Evolutionary conservation across 2,329 filamentous ascomycete species (phyloP), one percentile per base, ranked within the genome.

Genomic region (Setomelanomma holmii): DNA sequence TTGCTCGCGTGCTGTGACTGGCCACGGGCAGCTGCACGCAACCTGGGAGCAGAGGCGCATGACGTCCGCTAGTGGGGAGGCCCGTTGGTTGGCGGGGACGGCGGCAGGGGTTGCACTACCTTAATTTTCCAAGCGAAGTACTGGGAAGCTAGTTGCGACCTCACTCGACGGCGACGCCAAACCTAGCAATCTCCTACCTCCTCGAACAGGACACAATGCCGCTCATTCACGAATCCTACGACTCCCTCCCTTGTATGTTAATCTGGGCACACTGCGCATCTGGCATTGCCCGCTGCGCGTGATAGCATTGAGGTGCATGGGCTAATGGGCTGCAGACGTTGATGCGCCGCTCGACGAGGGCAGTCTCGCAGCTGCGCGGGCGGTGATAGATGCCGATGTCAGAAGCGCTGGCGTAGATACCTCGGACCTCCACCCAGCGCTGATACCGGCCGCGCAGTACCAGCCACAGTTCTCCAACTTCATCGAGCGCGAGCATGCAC

Each of bases 191-290:
- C 57, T 61, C 50, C 51, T 47, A 58, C 63, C 57, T 60, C 50
- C 51, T 49, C 49, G 36, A 39, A 47, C 45, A 51, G 49, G 51
- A 54, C 51, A 53, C 69, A 58, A 89, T 90, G 87, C 83, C 88
- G 56, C 80, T 89, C 53, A 86, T 88, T 56, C 84, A 84, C 58
- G 84, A 85, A 72, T 83, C 88, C 56, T 88, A 92, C 77, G 90
- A 95, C 71, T 91, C 89, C 19, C 86, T 96, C 19, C 90, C 90
- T 42, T 93, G 90, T 92, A 84, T 61, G 84, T 67, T 27, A 54
- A 55, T 60, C 35, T 61, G 23, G 40, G 16, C 12, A 23, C 36
- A 33, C 51, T 53, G 20, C 86, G 90, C 76, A 88, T 91, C 68
- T 90, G 86, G 90, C 76, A 89, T 91, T 68, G 90, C 88, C 38